Conservation (phyloP, 2,329 filamentous ascomycete genomes). For the Xylariaceae sp. region DNA sequence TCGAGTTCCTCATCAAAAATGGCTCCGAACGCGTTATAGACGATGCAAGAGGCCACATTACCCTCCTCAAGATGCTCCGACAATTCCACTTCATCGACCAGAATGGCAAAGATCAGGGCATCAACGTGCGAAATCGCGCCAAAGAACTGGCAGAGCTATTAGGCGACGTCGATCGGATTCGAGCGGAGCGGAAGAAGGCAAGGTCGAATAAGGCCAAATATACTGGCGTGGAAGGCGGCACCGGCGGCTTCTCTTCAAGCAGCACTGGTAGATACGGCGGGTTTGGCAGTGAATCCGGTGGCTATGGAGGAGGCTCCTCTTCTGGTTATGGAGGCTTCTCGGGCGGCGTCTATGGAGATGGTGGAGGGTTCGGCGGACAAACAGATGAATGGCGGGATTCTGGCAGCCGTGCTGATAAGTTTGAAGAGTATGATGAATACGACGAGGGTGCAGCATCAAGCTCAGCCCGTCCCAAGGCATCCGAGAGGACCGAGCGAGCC, state of each 20-base stretch:
- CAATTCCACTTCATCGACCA: constrained; percentile 96
- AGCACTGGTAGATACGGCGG: constrained; percentile 69
- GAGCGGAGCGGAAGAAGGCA: constrained; percentile 82
- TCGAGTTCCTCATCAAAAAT: constrained; percentile 97
- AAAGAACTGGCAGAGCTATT: constrained; percentile 95
- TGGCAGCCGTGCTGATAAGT: constrained; percentile 65
- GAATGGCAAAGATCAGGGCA: constrained; percentile 96
- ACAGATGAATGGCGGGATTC: constrained; percentile 66
- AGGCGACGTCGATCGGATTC: constrained; percentile 84
- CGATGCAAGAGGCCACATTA: constrained; percentile 91
- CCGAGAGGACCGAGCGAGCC: constrained; percentile 42
- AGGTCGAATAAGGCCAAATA: constrained; percentile 90
- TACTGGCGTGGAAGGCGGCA: constrained; percentile 81
- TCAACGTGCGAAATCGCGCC: constrained; percentile 94
- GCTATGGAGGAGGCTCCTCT: constrained; percentile 60
- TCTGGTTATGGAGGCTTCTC: constrained; percentile 57
- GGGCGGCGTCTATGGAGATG: constrained; percentile 86
- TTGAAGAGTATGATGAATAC: constrained; percentile 96
- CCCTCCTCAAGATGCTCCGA: constrained; percentile 93
- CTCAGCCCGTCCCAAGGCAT: constrained; percentile 49
- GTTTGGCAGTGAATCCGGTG: constrained; percentile 82
- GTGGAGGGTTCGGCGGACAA: constrained; percentile 85
- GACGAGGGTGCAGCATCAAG: constrained; percentile 66
- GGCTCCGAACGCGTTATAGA: constrained; percentile 96
- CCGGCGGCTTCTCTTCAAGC: constrained; percentile 47